phyloP scores from a whole-genome alignment of 306 rosid genomes.

The Dicorynia guianensis region DNA sequence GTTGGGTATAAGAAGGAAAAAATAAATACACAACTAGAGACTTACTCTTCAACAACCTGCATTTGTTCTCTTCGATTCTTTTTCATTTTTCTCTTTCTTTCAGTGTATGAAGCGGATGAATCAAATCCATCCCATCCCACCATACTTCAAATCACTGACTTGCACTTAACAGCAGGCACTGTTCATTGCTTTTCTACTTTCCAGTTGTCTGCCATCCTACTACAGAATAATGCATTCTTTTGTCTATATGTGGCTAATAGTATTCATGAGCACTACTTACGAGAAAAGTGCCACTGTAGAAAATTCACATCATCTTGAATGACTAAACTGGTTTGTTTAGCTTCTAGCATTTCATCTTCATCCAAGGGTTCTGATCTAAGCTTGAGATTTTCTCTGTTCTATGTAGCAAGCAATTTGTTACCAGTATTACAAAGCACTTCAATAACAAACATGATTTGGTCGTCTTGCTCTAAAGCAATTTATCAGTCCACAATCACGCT shows the following conservation, averaged over 20 bases:
- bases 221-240: too few species aligned
- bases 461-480: background rate
- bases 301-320: background rate
- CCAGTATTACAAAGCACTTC: background rate
- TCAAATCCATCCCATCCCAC: background rate
- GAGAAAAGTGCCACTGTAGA: background rate
- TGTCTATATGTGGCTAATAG: background rate
- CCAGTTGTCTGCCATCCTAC: background rate
- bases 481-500: background rate
- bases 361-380: slow-evolving; percentile 19
- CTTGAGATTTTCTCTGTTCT: background rate
- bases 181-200: background rate
- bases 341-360: too few species aligned
- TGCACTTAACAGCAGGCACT: background rate
- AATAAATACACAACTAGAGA: too few species aligned
- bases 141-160: background rate
- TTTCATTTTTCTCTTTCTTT: background rate
- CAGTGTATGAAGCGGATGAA: background rate
- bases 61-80: background rate
- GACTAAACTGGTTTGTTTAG: slow-evolving; percentile 9
- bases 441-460: background rate
- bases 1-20: too few species aligned
- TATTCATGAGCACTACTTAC: background rate
- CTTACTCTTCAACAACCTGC: background rate
- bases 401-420: background rate